Evolutionary conservation across 768 basidiomycete genomes (phyloP).

Genomic region (Russula vinacea): DNA sequence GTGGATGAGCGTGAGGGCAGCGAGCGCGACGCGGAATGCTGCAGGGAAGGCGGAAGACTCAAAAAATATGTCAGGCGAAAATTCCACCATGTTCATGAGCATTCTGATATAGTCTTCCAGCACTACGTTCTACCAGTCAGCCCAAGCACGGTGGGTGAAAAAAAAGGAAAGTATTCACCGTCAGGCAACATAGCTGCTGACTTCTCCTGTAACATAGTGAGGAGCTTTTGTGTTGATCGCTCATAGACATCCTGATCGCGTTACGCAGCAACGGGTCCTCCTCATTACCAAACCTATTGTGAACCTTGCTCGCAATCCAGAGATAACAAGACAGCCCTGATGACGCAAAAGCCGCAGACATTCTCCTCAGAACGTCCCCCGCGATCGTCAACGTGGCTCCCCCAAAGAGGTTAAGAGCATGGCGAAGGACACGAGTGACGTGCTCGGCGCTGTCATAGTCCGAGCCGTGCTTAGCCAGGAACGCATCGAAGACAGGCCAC

Average conservation of each 20-base stretch:
- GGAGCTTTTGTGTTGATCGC: slow-evolving; percentile 66
- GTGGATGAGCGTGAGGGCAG: slow-evolving; percentile 78
- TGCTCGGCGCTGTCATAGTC: slow-evolving; percentile 79
- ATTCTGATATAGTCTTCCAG: slow-evolving; percentile 92
- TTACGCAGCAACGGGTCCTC: slow-evolving; percentile 52
- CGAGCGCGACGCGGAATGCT: slow-evolving; percentile 72
- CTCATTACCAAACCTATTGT: slow-evolving; percentile 71
- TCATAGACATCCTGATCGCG: slow-evolving; percentile 70
- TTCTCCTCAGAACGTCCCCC: slow-evolving; percentile 65
- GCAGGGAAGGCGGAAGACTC: slow-evolving; percentile 72
- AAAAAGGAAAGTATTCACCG: slow-evolving; percentile 51
- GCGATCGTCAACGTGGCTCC: slow-evolving; percentile 61
- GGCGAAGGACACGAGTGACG: slow-evolving; percentile 76
- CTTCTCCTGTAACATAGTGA: slow-evolving; percentile 63
- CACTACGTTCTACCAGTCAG: slow-evolving; percentile 47
- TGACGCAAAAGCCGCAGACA: slow-evolving; percentile 74
- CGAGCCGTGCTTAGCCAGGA: slow-evolving; percentile 74
- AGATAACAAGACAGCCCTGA: slow-evolving; percentile 84
- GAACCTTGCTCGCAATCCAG: slow-evolving; percentile 90
- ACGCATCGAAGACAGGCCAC: slow-evolving; percentile 78
- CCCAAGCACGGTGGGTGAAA: neutral
- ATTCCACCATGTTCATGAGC: slow-evolving; percentile 62
- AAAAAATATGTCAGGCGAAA: slow-evolving; percentile 74
- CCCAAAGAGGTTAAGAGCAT: slow-evolving; percentile 81
- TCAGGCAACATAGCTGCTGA: slow-evolving; percentile 78